Conservation (phyloP, 2,329 filamentous ascomycete genomes). For the Eutypella sp. region DNA sequence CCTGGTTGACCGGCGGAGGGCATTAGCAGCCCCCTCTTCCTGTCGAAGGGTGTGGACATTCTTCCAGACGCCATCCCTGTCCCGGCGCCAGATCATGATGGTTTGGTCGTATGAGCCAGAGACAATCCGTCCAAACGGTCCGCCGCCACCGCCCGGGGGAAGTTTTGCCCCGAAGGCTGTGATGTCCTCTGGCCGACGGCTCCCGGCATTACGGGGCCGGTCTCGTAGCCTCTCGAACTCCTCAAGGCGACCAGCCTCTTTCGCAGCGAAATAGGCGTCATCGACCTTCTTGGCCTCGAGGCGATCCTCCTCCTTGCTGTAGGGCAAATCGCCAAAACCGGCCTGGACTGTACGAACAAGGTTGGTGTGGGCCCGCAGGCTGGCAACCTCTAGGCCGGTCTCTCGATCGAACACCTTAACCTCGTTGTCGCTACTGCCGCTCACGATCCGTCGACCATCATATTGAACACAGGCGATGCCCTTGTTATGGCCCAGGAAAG, state of each 20-base stretch:
- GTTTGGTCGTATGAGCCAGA: conserved; percentile 95
- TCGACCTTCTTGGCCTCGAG: conserved; percentile 70
- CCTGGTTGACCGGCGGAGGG: conserved; percentile 25
- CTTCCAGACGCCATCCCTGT: conserved; percentile 80
- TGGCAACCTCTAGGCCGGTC: conserved; percentile 84
- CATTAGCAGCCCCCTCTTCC: conserved; percentile 59
- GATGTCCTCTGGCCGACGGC: conserved; percentile 68
- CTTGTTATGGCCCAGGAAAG: conserved; percentile 82
- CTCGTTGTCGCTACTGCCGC: conserved; percentile 91
- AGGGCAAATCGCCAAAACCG: conserved; percentile 83
- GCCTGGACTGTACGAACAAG: conserved; percentile 94
- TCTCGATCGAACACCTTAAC: conserved; percentile 90
- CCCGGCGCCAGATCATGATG: conserved; percentile 90
- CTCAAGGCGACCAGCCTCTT: conserved; percentile 46
- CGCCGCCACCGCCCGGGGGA: conserved; percentile 85
- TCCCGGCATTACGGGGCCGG: conserved; percentile 62
- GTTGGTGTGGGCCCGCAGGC: conserved; percentile 73
- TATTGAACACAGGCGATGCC: conserved; percentile 98
- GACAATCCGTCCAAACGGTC: conserved; percentile 87
- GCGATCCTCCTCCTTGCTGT: conserved; percentile 69
- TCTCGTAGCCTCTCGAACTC: conserved; percentile 29
- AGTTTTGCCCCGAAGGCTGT: conserved; percentile 78
- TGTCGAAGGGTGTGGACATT: conserved; percentile 70
- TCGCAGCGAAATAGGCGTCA: conserved; percentile 60
- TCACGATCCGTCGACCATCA: conserved; percentile 88